phyloP scores from a whole-genome alignment of 441 rosid genomes.

The Gossypium schwendimanii region DNA sequence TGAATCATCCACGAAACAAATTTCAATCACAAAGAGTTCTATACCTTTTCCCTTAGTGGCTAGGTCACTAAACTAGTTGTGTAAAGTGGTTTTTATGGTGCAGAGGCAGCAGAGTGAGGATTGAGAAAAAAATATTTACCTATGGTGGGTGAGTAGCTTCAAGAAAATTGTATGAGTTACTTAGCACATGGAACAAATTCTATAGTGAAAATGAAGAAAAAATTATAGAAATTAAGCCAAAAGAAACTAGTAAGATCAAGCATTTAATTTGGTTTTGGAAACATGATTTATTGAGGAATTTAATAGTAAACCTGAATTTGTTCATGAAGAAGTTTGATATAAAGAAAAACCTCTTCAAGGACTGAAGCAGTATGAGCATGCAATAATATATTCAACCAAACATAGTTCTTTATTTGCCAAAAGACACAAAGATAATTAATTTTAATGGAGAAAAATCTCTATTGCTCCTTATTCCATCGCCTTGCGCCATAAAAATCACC shows the following conservation, averaged over 20 bases:
- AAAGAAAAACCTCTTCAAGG: slow-evolving; percentile 56
- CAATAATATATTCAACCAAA: slow-evolving; percentile 3
- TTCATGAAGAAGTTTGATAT: slow-evolving; percentile 49
- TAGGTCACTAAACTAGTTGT: too few relatives aligned
- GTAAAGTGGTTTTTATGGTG: not conserved
- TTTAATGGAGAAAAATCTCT: not conserved
- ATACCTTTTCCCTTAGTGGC: too few relatives aligned
- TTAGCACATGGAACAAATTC: slow-evolving; percentile 36
- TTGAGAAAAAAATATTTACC: slow-evolving; percentile 21
- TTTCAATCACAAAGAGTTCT: too few relatives aligned
- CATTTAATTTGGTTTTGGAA: not conserved
- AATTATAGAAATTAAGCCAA: not conserved
- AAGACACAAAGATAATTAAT: not conserved
- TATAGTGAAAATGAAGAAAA: not conserved
- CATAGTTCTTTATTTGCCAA: not conserved
- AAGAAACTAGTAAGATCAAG: slow-evolving; percentile 13
- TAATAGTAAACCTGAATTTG: slow-evolving; percentile 42
- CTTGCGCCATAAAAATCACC: too few relatives aligned
- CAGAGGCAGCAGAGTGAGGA: too few relatives aligned
- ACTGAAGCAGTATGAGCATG: slow-evolving; percentile 75
- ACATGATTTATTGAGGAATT: not conserved
- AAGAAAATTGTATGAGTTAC: slow-evolving; percentile 21
- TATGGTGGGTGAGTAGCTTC: slow-evolving; percentile 18
- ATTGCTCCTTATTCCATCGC: too few relatives aligned
- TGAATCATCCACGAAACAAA: too few relatives aligned